These are phyloP conservation scores for Larix sibirica DNA, from an alignment of 83 land plant genomes.

Conservation along the genomic window DNA sequence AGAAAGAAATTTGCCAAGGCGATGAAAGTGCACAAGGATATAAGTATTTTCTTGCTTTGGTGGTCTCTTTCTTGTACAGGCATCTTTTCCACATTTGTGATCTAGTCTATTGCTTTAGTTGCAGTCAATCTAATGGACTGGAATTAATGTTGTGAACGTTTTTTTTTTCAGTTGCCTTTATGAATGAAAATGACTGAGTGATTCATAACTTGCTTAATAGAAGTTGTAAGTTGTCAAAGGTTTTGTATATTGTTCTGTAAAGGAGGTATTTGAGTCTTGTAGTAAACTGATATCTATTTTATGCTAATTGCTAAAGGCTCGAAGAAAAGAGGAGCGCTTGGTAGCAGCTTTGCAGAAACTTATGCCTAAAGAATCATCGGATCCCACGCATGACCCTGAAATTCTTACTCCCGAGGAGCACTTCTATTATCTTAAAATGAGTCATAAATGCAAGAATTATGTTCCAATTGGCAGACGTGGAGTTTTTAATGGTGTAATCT, in stretches of 20 bases:
- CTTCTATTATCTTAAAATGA: constrained; percentile 78
- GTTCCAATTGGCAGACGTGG: constrained; percentile 87
- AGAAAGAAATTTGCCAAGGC: too few species aligned
- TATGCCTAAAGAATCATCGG: constrained; percentile 50
- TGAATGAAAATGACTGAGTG: background rate
- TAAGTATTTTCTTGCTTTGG: too few species aligned
- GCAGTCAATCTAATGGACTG: background rate
- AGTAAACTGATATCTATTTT: background rate
- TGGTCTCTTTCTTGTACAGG: background rate
- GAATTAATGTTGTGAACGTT: background rate
- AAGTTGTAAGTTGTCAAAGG: background rate
- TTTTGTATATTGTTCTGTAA: background rate
- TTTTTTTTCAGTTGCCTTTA: background rate
- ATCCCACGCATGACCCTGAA: constrained; percentile 80
- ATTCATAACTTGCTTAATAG: background rate
- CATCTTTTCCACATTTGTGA: background rate
- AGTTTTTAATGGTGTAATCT: constrained; percentile 80
- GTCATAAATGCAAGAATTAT: constrained; percentile 75
- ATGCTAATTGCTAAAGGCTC: constrained; percentile 39
- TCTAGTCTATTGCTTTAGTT: background rate
- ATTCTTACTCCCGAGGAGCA: constrained; percentile 84
- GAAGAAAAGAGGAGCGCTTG: constrained; percentile 54
- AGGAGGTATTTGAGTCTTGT: background rate
- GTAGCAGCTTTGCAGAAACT: constrained; percentile 52
- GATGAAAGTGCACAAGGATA: too few species aligned